Evolutionary conservation across 805 yeast genomes (phyloP).

Genomic region (Groenewaldozyma salmanticensis): DNA sequence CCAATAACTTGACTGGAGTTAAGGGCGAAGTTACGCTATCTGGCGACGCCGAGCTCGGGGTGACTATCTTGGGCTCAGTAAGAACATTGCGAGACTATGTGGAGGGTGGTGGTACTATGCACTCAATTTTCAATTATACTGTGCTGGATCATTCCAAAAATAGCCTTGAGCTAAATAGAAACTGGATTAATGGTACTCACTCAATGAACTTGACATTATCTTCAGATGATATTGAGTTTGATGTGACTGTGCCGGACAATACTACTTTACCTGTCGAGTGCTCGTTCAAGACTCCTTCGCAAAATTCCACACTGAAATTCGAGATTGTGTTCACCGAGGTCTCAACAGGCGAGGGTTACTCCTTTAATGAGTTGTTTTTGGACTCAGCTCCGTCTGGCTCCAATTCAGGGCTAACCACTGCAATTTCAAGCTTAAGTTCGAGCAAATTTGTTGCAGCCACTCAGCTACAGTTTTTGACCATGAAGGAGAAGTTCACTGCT

Average conservation of each 20-base stretch:
- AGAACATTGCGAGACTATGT: constrained; percentile 5
- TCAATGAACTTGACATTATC: constrained; percentile 6
- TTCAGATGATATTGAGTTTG: constrained; percentile 1
- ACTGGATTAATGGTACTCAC: constrained; percentile 7
- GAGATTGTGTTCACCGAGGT: constrained; percentile 6
- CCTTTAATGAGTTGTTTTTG: constrained; percentile 1
- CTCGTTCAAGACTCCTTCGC: neutral
- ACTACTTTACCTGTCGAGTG: constrained; percentile 4
- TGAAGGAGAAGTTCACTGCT: constrained; percentile 4
- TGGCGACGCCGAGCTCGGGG: constrained; percentile 4
- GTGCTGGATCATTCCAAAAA: constrained; percentile 3
- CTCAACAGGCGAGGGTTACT: constrained; percentile 5
- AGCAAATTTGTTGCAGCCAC: constrained; percentile 3
- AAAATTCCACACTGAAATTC: constrained; percentile 2
- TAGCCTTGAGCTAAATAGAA: constrained; percentile 1
- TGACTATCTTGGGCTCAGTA: constrained; percentile 5
- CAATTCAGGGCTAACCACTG: constrained; percentile 1
- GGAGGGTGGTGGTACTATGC: constrained; percentile 8
- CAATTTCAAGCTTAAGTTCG: neutral
- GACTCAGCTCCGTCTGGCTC: neutral
- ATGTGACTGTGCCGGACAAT: constrained; percentile 1
- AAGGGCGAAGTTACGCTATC: constrained; percentile 1
- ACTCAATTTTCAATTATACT: constrained; percentile 7
- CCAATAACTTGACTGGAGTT: constrained; percentile 3
- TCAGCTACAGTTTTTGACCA: constrained; percentile 5